These are phyloP conservation scores for Lactifluus volemus DNA, from an alignment of 768 basidiomycete genomes.

Conservation along the genomic window DNA sequence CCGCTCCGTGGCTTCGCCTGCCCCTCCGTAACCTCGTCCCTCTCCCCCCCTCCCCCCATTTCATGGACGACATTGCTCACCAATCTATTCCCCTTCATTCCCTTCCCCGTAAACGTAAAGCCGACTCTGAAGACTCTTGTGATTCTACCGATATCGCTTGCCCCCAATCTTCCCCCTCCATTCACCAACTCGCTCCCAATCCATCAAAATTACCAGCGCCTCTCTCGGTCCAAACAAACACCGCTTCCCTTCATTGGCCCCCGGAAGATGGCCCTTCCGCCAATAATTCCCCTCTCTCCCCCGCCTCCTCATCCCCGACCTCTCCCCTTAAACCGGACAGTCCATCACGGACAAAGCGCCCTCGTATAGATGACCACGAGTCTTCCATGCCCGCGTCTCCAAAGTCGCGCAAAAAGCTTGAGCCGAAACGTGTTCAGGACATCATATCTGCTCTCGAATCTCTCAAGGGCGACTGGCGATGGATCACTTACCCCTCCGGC, in stretches of 20 bases:
- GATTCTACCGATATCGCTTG: slow-evolving; percentile 12
- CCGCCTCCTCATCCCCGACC: slow-evolving; percentile 1
- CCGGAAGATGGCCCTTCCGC: slow-evolving; percentile 8
- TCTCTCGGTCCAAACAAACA: slow-evolving; percentile 18
- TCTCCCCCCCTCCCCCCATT: slow-evolving; percentile 21
- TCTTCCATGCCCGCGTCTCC: background rate
- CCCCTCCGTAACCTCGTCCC: slow-evolving; percentile 12
- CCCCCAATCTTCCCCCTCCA: background rate
- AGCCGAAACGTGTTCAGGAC: slow-evolving; percentile 14
- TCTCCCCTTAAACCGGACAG: slow-evolving; percentile 13
- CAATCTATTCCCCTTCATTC: slow-evolving; percentile 34
- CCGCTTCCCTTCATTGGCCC: slow-evolving; percentile 4
- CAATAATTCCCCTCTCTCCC: slow-evolving; percentile 6
- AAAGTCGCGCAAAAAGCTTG: slow-evolving; percentile 14
- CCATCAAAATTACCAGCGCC: slow-evolving; percentile 15
- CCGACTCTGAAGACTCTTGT: slow-evolving; percentile 38
- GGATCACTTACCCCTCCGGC: slow-evolving; percentile 18
- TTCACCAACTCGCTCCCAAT: slow-evolving; percentile 6
- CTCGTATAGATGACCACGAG: slow-evolving; percentile 14
- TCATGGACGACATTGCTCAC: slow-evolving; percentile 59
- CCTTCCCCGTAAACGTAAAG: slow-evolving; percentile 62
- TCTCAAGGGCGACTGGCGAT: slow-evolving; percentile 19
- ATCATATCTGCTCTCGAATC: slow-evolving; percentile 18
- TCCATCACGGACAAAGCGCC: slow-evolving; percentile 19
- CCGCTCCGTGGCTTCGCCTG: slow-evolving; percentile 12